These are phyloP conservation scores for Chytriomyces sp. DNA, from an alignment of 192 early-diverging fungal genomes.

Conservation along the genomic window DNA sequence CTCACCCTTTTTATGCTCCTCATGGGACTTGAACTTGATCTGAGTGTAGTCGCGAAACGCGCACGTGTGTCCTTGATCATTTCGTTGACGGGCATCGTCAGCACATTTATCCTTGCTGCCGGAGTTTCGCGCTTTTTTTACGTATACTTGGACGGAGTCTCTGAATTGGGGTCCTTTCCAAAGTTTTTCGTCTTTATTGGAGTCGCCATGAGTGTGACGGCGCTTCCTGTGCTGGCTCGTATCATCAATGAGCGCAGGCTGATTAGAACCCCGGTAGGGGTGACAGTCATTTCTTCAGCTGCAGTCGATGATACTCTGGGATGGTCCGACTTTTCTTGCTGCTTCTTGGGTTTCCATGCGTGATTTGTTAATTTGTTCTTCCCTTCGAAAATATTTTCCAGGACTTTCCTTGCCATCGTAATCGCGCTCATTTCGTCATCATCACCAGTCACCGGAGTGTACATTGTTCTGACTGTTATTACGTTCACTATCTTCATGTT, in stretches of 20 bases:
- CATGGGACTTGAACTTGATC: no score
- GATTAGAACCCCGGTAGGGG: slow-evolving; percentile 74
- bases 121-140: slow-evolving; percentile 65
- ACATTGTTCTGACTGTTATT: slow-evolving; percentile 75
- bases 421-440: slow-evolving; percentile 75
- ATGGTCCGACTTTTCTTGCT: slow-evolving; percentile 63
- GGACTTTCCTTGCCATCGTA: slow-evolving; percentile 56
- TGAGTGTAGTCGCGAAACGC: no score
- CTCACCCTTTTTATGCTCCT: no score
- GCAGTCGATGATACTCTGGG: slow-evolving; percentile 86
- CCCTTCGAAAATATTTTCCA: slow-evolving; percentile 40
- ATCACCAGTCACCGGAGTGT: slow-evolving; percentile 70
- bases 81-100: slow-evolving; percentile 76
- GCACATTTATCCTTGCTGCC: slow-evolving; percentile 80
- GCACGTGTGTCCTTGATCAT: slow-evolving; percentile 47
- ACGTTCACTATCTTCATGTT: slow-evolving; percentile 76
- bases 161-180: slow-evolving; percentile 39
- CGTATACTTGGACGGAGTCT: slow-evolving; percentile 34
- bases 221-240: slow-evolving; percentile 92
- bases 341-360: slow-evolving; percentile 24
- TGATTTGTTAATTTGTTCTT: slow-evolving; percentile 36
- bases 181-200: slow-evolving; percentile 85
- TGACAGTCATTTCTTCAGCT: slow-evolving; percentile 82
- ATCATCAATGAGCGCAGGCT: slow-evolving; percentile 90
- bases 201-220: slow-evolving; percentile 92